Evolutionary conservation across 2,329 filamentous ascomycete genomes (phyloP).

Genomic region (Aureobasidium sp.): DNA sequence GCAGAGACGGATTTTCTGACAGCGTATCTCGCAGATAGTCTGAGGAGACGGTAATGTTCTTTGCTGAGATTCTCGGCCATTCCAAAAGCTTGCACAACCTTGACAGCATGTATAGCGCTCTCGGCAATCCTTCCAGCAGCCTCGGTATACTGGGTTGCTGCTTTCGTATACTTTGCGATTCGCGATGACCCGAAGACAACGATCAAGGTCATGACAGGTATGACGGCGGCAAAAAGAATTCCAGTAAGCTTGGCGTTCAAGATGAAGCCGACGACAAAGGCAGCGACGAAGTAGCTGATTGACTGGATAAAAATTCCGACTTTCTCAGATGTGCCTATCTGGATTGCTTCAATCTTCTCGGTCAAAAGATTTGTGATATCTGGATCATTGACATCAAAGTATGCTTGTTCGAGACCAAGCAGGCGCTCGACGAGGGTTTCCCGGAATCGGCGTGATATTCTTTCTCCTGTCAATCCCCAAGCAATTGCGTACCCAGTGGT

Average conservation of each 20-base stretch:
- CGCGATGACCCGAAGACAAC: constrained; percentile 37
- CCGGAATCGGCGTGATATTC: constrained; percentile 41
- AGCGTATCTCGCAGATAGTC: constrained; percentile 30
- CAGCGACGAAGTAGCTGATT: constrained; percentile 40
- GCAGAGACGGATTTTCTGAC: constrained; percentile 36
- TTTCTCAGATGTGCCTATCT: constrained; percentile 42
- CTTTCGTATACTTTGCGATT: constrained; percentile 35
- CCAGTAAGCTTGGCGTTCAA: constrained; percentile 37
- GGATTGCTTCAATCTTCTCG: constrained; percentile 41
- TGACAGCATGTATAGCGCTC: constrained; percentile 40
- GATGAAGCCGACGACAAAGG: constrained; percentile 40
- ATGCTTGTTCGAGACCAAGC: constrained; percentile 46
- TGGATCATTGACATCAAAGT: constrained; percentile 45
- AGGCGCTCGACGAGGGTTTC: constrained; percentile 42
- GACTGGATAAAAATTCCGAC: constrained; percentile 41
- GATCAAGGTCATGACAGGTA: constrained; percentile 42
- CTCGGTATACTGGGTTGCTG: constrained; percentile 33
- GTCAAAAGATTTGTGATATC: constrained; percentile 43
- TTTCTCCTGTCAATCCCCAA: constrained; percentile 46
- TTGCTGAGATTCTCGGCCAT: constrained; percentile 35
- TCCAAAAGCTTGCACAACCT: constrained; percentile 44
- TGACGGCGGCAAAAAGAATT: constrained; percentile 40
- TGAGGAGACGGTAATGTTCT: constrained; percentile 31
- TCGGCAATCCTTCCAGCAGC: constrained; percentile 40
- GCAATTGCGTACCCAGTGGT: constrained; percentile 45